Percentiles rank a stretch among this genome's conserved stretches.
Conservation (phyloP, 805 yeast genomes). For the Hanseniaspora meyeri region DNA sequence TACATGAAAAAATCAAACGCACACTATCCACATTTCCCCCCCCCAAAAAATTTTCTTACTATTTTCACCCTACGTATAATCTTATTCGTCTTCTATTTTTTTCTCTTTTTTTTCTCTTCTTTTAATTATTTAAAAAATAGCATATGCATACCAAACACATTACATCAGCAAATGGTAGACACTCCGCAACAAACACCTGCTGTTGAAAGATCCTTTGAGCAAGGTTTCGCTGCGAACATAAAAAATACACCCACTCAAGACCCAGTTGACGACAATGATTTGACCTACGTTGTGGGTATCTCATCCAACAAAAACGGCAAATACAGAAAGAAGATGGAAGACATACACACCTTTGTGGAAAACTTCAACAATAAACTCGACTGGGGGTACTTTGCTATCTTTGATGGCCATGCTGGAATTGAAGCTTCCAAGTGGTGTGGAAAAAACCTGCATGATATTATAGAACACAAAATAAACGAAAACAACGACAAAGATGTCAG, state of each 20-base stretch:
- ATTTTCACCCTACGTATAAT: not conserved
- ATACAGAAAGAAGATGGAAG: slow-evolving; percentile 86
- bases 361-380: slow-evolving; percentile 83
- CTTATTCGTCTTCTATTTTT: not conserved
- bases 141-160: too few relatives aligned
- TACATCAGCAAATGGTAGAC: not conserved
- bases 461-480: slow-evolving; percentile 44
- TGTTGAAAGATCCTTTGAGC: not conserved
- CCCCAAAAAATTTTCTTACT: not conserved
- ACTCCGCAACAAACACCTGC: not conserved
- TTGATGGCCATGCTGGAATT: slow-evolving; percentile 95
- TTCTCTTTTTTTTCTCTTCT: not conserved
- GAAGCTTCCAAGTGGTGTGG: slow-evolving; percentile 94
- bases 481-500: slow-evolving; percentile 44
- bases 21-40: not conserved
- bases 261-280: slow-evolving; percentile 23
- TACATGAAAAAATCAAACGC: not conserved
- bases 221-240: not conserved
- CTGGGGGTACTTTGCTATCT: slow-evolving; percentile 90
- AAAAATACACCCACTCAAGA: not conserved
- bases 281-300: slow-evolving; percentile 76
- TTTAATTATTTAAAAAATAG: too few relatives aligned
- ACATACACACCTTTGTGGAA: slow-evolving; percentile 83
- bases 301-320: slow-evolving; percentile 77
- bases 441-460: slow-evolving; percentile 57